These are phyloP conservation scores for Triticum turgidum DNA, from an alignment of 176 grass and related monocot genomes.

Conservation along the genomic window DNA sequence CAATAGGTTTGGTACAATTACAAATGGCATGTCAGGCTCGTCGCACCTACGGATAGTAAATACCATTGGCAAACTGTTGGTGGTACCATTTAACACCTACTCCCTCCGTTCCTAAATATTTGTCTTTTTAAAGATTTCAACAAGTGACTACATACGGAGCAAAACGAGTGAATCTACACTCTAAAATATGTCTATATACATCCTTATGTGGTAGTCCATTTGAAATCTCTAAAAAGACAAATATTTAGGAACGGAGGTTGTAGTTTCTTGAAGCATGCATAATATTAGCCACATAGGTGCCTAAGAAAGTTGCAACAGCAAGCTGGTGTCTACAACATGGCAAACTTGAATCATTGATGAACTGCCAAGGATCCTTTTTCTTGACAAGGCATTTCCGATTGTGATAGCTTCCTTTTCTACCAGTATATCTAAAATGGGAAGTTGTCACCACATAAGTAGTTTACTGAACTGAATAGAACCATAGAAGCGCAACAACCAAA, in stretches of 20 bases:
- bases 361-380: background rate
- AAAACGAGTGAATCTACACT: no score
- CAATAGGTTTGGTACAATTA: constrained; percentile 6
- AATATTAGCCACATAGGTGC: background rate
- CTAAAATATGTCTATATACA: no score
- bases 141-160: no score
- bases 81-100: background rate
- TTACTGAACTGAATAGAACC: background rate
- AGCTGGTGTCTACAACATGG: background rate
- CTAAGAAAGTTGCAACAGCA: background rate
- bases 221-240: no score
- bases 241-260: no score
- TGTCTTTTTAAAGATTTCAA: no score
- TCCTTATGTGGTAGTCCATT: no score
- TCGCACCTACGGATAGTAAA: background rate
- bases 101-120: no score
- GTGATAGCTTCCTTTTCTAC: background rate
- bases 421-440: background rate
- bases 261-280: constrained; percentile 6
- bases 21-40: background rate
- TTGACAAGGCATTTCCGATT: background rate
- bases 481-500: background rate
- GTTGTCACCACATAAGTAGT: background rate
- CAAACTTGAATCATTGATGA: background rate
- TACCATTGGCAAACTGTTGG: background rate